phyloP scores from a whole-genome alignment of 176 grass and related monocot species.

The Thinopyrum elongatum region DNA sequence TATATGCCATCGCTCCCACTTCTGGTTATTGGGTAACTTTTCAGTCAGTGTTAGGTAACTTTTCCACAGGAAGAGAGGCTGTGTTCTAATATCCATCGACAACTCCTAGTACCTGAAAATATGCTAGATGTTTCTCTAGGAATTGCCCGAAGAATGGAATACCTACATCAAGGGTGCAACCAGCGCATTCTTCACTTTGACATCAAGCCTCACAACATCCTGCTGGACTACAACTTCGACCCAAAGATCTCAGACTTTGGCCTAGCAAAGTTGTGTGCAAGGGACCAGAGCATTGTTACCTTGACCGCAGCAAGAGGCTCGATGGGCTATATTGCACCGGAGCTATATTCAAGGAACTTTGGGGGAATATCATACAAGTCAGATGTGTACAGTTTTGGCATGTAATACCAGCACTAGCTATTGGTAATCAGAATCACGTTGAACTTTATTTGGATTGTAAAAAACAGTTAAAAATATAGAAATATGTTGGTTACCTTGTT shows the following conservation, averaged over 20 bases:
- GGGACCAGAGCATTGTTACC: slow-evolving; percentile 50
- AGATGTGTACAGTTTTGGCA: slow-evolving; percentile 51
- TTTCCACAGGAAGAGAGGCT: too few relatives aligned
- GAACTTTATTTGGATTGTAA: too few relatives aligned
- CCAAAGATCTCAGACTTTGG: slow-evolving; percentile 73
- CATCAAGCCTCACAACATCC: slow-evolving; percentile 63
- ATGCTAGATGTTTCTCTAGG: slow-evolving; percentile 41
- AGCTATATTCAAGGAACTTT: slow-evolving; percentile 41
- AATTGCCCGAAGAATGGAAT: slow-evolving; percentile 55
- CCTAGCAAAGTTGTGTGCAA: slow-evolving; percentile 58
- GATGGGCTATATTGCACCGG: slow-evolving; percentile 51
- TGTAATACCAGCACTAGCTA: too few relatives aligned
- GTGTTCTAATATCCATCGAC: background rate
- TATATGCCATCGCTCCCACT: too few relatives aligned
- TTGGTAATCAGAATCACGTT: too few relatives aligned
- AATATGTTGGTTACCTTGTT: too few relatives aligned
- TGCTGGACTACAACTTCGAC: slow-evolving; percentile 39
- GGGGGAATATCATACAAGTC: slow-evolving; percentile 38
- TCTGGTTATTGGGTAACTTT: too few relatives aligned
- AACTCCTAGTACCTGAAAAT: slow-evolving; percentile 12
- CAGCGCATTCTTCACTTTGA: slow-evolving; percentile 78
- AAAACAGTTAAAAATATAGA: too few relatives aligned
- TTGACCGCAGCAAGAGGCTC: slow-evolving; percentile 45
- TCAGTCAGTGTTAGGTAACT: too few relatives aligned
- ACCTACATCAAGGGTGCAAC: slow-evolving; percentile 59